Evolutionary conservation across 257 asterid genomes (phyloP).

Genomic region (Osmanthus fragrans): DNA sequence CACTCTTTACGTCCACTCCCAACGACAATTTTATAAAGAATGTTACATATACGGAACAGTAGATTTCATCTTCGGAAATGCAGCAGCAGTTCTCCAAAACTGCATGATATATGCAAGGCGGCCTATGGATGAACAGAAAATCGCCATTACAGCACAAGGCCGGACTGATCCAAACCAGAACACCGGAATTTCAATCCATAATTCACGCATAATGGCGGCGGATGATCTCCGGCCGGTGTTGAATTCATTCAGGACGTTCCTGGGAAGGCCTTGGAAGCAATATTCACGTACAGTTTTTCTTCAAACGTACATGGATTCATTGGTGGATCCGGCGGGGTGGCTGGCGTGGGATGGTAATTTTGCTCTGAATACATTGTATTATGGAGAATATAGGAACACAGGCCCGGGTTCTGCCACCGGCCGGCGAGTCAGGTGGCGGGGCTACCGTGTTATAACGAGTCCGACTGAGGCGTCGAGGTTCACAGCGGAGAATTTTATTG

Average conservation of each 20-base stretch:
- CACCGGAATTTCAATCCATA: constrained; percentile 70
- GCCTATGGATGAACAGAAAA: constrained; percentile 60
- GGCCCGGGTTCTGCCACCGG: constrained; percentile 68
- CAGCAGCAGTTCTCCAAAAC: constrained; percentile 70
- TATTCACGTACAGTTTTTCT: constrained; percentile 73
- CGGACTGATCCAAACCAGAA: constrained; percentile 72
- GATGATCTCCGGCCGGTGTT: constrained; percentile 52
- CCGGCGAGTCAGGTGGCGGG: constrained; percentile 67
- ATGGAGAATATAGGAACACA: constrained; percentile 62
- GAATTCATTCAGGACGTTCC: constrained; percentile 38
- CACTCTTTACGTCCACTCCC: constrained; percentile 75
- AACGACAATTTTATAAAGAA: constrained; percentile 71
- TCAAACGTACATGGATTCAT: constrained; percentile 38
- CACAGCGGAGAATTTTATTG: constrained; percentile 50
- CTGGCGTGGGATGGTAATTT: constrained; percentile 71
- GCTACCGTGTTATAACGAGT: constrained; percentile 58
- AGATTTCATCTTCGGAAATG: constrained; percentile 85
- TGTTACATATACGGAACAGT: constrained; percentile 78
- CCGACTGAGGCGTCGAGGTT: constrained; percentile 61
- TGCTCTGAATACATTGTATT: constrained; percentile 65
- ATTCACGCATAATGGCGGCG: constrained; percentile 61
- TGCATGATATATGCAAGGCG: constrained; percentile 76
- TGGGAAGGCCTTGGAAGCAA: constrained; percentile 82
- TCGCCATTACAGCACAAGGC: constrained; percentile 69
- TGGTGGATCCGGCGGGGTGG: constrained; percentile 84